Conservation (phyloP, 176 grass and related monocot species). For the Hsuehochloa calcarea region DNA sequence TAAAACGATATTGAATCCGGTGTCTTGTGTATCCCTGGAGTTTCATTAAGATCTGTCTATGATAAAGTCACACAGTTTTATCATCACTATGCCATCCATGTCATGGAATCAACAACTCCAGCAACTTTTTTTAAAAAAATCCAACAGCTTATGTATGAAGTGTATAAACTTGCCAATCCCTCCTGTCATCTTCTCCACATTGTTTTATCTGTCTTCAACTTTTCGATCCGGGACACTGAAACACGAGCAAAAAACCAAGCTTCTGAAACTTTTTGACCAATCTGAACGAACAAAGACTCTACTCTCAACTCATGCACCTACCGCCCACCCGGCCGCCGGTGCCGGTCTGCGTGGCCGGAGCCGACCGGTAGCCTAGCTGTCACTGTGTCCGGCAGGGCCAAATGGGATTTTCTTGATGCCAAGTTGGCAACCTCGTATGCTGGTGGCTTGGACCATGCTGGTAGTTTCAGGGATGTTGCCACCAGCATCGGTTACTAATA, state of each 20-base stretch:
- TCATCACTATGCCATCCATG: slow-evolving; percentile 1
- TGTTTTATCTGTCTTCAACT: slow-evolving; percentile 17
- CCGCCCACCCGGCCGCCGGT: not conserved
- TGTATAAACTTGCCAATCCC: slow-evolving; percentile 14
- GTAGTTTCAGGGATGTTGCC: slow-evolving; percentile 25
- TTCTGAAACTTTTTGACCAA: slow-evolving; percentile 22
- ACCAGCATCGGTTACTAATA: slow-evolving; percentile 23
- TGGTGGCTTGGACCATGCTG: slow-evolving; percentile 45
- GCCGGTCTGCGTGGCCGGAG: not conserved
- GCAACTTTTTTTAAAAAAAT: not conserved
- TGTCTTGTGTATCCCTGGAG: too few relatives aligned
- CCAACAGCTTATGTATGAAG: slow-evolving; percentile 27
- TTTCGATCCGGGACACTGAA: not conserved
- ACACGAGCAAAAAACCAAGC: slow-evolving; percentile 23
- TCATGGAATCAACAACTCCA: slow-evolving; percentile 41
- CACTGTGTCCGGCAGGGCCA: not conserved
- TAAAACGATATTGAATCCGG: too few relatives aligned
- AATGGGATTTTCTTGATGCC: slow-evolving; percentile 25
- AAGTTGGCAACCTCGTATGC: slow-evolving; percentile 17
- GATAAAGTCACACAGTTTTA: slow-evolving; percentile 27
- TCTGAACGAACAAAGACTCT: not conserved
- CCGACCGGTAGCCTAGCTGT: slow-evolving; percentile 27
- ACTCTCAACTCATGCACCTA: not conserved
- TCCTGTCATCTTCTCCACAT: slow-evolving; percentile 10
- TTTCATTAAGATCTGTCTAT: too few relatives aligned